Evolutionary conservation across 139 green algal genomes (phyloP).

Genomic region (Tetraselmis striata): DNA sequence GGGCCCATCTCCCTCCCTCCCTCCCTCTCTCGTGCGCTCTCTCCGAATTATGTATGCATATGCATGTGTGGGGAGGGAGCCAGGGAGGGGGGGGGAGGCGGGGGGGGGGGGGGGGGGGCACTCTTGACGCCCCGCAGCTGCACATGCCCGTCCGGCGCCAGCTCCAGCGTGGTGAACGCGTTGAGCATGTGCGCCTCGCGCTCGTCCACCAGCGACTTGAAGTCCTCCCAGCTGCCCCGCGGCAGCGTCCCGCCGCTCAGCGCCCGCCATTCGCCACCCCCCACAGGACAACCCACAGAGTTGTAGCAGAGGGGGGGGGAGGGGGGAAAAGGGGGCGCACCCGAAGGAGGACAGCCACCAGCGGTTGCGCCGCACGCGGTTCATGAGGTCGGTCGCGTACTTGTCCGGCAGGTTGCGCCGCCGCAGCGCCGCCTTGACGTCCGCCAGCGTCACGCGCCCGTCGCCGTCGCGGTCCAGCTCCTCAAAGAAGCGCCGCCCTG

Average conservation of each 20-base stretch:
- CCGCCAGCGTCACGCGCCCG: constrained; percentile 41
- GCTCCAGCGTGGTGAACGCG: constrained; percentile 46
- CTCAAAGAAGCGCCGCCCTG: constrained; percentile 48
- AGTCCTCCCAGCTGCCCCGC: constrained; percentile 49
- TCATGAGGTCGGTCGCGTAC: constrained; percentile 48
- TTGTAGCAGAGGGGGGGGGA: no score
- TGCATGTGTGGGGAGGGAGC: no score
- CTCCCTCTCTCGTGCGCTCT: no score
- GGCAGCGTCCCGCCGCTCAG: background rate
- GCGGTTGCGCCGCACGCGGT: constrained; percentile 24
- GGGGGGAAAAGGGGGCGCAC: background rate
- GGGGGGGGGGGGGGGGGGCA: background rate
- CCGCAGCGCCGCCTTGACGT: constrained; percentile 46
- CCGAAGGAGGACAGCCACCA: constrained; percentile 30
- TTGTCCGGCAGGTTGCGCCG: constrained; percentile 39
- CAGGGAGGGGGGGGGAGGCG: no score
- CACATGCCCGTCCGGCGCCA: constrained; percentile 37
- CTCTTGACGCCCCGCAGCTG: constrained; percentile 35
- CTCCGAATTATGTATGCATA: no score
- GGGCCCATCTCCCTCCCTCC: no score
- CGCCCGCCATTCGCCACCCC: no score
- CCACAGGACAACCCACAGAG: background rate
- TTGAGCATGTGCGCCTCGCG: constrained; percentile 51
- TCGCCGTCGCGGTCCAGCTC: constrained; percentile 51
- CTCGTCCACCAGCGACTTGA: constrained; percentile 49